Percentiles rank a stretch among this genome's conserved stretches.
Conservation (phyloP, 495 filamentous ascomycete species). For the Aspergillus carlsbadensis region DNA sequence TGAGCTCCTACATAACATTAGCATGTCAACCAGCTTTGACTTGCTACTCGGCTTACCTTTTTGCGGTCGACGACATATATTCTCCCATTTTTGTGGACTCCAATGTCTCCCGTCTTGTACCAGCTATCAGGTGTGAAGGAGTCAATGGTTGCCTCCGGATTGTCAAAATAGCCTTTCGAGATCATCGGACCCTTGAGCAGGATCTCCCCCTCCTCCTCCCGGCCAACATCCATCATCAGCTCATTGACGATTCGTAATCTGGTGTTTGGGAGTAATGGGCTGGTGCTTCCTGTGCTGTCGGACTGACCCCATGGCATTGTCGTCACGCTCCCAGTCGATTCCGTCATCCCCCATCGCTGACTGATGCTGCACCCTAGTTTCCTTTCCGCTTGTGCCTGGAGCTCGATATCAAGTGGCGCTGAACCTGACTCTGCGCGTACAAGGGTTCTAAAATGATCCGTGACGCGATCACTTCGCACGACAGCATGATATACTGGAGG, state of each 20-base stretch:
- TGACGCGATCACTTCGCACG: constrained; percentile 12
- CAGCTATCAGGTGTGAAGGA: constrained; percentile 73
- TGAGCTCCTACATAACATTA: constrained; percentile 15
- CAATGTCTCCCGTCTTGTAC: constrained; percentile 86
- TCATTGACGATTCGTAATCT: constrained; percentile 16
- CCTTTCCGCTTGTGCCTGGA: constrained; percentile 18
- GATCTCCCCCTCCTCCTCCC: constrained; percentile 15
- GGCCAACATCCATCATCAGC: constrained; percentile 6
- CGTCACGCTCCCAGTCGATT: constrained; percentile 21
- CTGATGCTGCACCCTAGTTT: constrained; percentile 18
- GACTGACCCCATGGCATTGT: constrained; percentile 18
- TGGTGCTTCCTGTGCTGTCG: constrained; percentile 17
- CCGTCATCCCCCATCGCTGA: constrained; percentile 21
- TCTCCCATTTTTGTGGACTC: constrained; percentile 61
- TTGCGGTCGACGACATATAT: constrained; percentile 20
- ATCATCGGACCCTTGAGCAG: constrained; percentile 29
- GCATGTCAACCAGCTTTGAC: background rate
- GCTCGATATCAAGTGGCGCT: constrained; percentile 14
- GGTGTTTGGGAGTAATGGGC: constrained; percentile 16
- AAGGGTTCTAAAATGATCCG: constrained; percentile 16
- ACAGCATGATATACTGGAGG: constrained; percentile 19
- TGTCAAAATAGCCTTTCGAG: constrained; percentile 74
- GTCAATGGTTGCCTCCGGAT: constrained; percentile 70
- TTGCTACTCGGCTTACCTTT: constrained; percentile 6
- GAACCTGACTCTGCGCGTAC: constrained; percentile 19